Percentiles rank a stretch among this genome's conserved stretches.
Conservation (phyloP, 768 basidiomycete genomes). For the Naganishia randhawae region DNA sequence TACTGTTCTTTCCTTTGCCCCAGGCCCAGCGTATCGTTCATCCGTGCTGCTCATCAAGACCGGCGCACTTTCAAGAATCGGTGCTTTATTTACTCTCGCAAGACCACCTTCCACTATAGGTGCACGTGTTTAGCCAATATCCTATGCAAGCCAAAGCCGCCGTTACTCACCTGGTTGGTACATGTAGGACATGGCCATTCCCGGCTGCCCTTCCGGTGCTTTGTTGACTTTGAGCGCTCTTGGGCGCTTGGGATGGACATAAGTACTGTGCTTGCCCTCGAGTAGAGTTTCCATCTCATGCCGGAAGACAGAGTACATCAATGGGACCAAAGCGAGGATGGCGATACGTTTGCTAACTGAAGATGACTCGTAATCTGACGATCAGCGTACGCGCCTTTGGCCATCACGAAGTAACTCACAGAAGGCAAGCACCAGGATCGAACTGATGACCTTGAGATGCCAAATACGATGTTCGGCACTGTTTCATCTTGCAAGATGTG, state of each 20-base stretch:
- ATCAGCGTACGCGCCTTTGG: background rate
- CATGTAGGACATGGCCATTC: conserved; percentile 29
- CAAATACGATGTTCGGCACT: conserved; percentile 28
- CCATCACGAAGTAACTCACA: conserved; percentile 18
- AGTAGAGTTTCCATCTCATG: conserved; percentile 26
- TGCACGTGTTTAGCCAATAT: background rate
- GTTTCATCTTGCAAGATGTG: background rate
- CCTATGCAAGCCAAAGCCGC: background rate
- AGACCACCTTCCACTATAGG: background rate
- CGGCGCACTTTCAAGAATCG: conserved; percentile 25
- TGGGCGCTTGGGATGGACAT: background rate
- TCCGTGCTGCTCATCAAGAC: conserved; percentile 26
- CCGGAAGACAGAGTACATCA: conserved; percentile 29
- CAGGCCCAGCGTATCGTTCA: conserved; percentile 13
- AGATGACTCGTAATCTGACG: background rate
- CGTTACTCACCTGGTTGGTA: conserved; percentile 26
- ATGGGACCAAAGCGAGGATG: conserved; percentile 25
- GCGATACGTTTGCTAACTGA: conserved; percentile 29
- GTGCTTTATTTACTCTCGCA: background rate
- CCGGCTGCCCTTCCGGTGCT: conserved; percentile 20
- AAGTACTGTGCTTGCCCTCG: conserved; percentile 25
- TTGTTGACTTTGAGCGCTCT: conserved; percentile 23
- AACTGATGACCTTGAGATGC: conserved; percentile 30
- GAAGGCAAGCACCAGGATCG: conserved; percentile 28
- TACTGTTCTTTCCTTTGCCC: conserved; percentile 17